Base-by-base conservation (phyloP, 2,329 filamentous ascomycete genomes). In the Thelonectria blattea region DNA sequence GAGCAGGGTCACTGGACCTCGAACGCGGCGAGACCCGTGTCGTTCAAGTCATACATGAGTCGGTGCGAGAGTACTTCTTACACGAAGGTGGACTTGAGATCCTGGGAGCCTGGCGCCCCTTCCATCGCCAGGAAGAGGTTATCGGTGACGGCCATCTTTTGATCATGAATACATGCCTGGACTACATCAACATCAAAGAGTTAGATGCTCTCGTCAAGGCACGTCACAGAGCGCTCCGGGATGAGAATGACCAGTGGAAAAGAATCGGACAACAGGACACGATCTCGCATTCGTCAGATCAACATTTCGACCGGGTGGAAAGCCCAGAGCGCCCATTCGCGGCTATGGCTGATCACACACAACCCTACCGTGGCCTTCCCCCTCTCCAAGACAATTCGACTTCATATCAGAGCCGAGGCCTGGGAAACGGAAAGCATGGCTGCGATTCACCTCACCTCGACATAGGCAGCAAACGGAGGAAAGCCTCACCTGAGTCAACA, bases 21-120 rank as follows among this genome's bases (percentile, higher is more conserved):
- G 64, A 62, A 4, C 34, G 58, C 2, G 65, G 65, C 0, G 63
- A 59, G 2, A 50, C 56, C 5, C 52, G 65, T 0, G 17, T 65
- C 0, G 42, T 68, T 2, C 51, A 56, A 10, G 30, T 64, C 0
- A 67, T 67, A 1, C 64, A 68, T n/a, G 10, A 56, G 1, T 67
- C 64, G 0, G 60, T 65, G 2, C 46, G 61, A 0, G 58, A 65
- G 0, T 67, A 60, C n/a, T 58, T 67, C 6, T 24, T 65, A 1
- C 1, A 24, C 0, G 8, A 48, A 2, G 4, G n/a, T 1, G 65
- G 65, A 0, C 67, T 65, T 9, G 43, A 47, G 10, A 2, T 0
- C 1, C n/a, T 2, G 9, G 3, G 0, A n/a, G n/a, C n/a, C n/a
- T n/a, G n/a, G n/a, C n/a, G n/a, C n/a, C 1, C 3, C 45, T 11